Base-by-base conservation (phyloP, 306 rosid species). In the Dalbergia cultrata region DNA sequence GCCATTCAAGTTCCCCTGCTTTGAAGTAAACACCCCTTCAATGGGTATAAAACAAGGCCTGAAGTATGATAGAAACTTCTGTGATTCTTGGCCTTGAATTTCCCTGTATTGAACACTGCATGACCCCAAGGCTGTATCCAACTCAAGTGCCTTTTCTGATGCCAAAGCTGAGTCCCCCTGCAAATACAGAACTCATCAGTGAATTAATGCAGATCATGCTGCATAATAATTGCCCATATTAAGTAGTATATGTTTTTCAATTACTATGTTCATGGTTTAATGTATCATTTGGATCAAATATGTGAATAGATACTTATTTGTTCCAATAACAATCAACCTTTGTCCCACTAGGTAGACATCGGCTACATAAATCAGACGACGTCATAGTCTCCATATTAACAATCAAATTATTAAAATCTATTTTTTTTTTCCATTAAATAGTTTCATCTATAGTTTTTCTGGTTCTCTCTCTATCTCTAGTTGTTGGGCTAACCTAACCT, bases 81-180 rank as follows among this genome's bases (percentile, higher is more conserved):
- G 89, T 5, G 98, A 86, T 85, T 95, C 97, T 85, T 83, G 92
- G 86, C 97, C 99, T 89, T 89, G 96, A 77, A 93, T 75, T 87
- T 95, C 99, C 85, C 87, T 87, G 74, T 93, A 95, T 83, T 95
- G 99, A 73, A 95, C 99, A 22, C 95, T 85, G 86, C 99, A 95
- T 1, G 97, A 95, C 77, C 99, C 97, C 26, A 95, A 94, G 60
- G 95, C 87, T 41, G 92, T 95, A 84, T 95, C 99, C 73, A 95
- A 85, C 80, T 95, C 99, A 41, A 95, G 94, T 65, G 98, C 93
- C 86, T 92, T 92, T 74, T 91, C 97, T 13, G 99, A 95, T 84
- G 95, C 97, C 87, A 95, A 85, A 47, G 47, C 82, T 49, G 94
- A 92, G 86, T 92, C 97, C 80, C 53, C 92, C 99, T 92, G 84